Conservation (phyloP, 75 land plant species). For the Cunninghamia lanceolata region DNA sequence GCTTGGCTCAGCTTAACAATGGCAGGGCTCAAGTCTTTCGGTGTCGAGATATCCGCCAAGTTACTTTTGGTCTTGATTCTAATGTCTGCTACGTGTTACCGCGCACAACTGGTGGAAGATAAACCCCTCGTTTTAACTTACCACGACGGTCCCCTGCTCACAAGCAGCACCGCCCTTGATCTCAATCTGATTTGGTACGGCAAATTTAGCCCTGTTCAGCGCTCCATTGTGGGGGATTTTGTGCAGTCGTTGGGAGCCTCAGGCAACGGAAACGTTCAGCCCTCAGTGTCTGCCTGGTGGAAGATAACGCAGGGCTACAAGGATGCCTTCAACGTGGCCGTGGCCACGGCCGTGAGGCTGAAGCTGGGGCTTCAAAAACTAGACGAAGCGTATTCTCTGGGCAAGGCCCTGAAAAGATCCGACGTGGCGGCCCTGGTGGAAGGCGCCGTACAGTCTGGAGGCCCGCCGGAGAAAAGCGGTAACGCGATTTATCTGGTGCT, state of each 20-base stretch:
- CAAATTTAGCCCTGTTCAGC: slow-evolving; percentile 28
- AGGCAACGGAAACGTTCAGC: background rate
- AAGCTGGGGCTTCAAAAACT: slow-evolving; percentile 31
- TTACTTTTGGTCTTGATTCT: too few relatives aligned
- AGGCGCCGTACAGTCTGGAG: background rate
- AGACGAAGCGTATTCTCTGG: slow-evolving; percentile 39
- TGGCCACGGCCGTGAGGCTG: slow-evolving; percentile 12
- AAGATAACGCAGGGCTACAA: slow-evolving; percentile 50
- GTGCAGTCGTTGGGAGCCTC: slow-evolving; percentile 10
- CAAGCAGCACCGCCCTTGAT: background rate
- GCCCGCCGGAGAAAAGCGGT: background rate
- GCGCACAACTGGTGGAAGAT: background rate
- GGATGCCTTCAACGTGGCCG: slow-evolving; percentile 20
- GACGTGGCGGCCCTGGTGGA: slow-evolving; percentile 30
- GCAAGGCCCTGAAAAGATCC: slow-evolving; percentile 31
- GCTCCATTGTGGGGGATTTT: slow-evolving; percentile 26
- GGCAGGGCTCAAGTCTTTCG: too few relatives aligned
- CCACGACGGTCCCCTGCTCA: background rate
- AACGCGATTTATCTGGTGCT: slow-evolving; percentile 47
- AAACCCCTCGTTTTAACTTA: background rate
- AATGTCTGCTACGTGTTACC: too few relatives aligned
- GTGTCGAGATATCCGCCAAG: too few relatives aligned
- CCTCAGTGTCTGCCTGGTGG: slow-evolving; percentile 48
- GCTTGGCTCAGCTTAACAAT: too few relatives aligned
- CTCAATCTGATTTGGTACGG: slow-evolving; percentile 46